Evolutionary conservation across 139 green algal genomes (phyloP).

Genomic region (Trebouxia sp.): DNA sequence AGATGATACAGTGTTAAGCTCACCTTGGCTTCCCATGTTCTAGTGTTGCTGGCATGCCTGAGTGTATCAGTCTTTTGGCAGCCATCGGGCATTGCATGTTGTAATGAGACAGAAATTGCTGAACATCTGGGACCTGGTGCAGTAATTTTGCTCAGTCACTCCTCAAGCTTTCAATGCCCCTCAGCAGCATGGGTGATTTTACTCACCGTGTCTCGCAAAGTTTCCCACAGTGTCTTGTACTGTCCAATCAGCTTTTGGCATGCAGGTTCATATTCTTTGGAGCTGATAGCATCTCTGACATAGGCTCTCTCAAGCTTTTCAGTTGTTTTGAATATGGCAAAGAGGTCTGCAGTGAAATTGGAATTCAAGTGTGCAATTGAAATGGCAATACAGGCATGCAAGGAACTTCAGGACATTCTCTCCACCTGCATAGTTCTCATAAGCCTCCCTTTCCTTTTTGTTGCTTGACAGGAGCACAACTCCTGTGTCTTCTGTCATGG

Average conservation of each 20-base stretch:
- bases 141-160: background rate
- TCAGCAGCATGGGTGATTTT: background rate
- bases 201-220: slow-evolving; percentile 65
- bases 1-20: background rate
- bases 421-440: slow-evolving; percentile 76
- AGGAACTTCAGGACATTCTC: background rate
- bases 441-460: slow-evolving; percentile 79
- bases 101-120: slow-evolving; percentile 87
- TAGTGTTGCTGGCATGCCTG: slow-evolving; percentile 84
- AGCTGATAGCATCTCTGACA: slow-evolving; percentile 74
- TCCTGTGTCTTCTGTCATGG: background rate
- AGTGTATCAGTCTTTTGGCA: slow-evolving; percentile 72
- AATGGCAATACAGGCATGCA: background rate
- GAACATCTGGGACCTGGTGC: slow-evolving; percentile 81
- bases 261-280: slow-evolving; percentile 81
- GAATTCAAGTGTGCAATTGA: background rate
- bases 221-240: slow-evolving; percentile 86
- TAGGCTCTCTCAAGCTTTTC: slow-evolving; percentile 92
- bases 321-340: slow-evolving; percentile 90
- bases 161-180: background rate
- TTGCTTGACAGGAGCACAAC: slow-evolving; percentile 65
- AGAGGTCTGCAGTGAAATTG: slow-evolving; percentile 74
- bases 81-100: slow-evolving; percentile 97
- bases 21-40: slow-evolving; percentile 62
- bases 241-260: slow-evolving; percentile 90